Base-by-base conservation (phyloP, 2,329 filamentous ascomycete genomes). In the Orbilia ellipsospora region DNA sequence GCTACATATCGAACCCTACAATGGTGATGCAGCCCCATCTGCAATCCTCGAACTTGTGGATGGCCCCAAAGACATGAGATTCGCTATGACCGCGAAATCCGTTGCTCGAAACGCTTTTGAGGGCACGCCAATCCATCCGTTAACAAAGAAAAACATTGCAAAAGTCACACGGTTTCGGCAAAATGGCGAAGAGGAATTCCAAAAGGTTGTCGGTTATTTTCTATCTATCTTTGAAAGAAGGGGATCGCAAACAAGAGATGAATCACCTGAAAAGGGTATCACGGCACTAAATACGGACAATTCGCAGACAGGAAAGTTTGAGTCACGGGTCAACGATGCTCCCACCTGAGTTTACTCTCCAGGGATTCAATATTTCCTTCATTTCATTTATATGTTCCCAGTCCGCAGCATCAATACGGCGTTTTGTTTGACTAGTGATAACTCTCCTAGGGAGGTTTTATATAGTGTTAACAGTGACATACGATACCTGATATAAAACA, bases 21-120 rank as follows among this genome's bases (percentile, higher is more conserved):
- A 94, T 82, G 87, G 88, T 80, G 94, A 98, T 83, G 93, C 97
- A 84, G 94, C 92, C 7, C 88, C 90, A 77, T 94, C 91, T 40
- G 94, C 95, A 20, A 94, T 99, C 78, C 89, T 99, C 56, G 93
- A 98, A 84, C 88, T 99, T 36, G 94, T 99, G 77, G 95, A 99
- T 83, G 94, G 94, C 42, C 93, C 93, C 40, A 91, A 90, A 82
- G 95, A 99, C 83, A 92, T 97, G 85, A 91, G 94, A 40, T 97
- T 97, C 84, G 92, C 93, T 80, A 90, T 98, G 88, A 97, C 94
- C 1, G 95, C 95, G 26, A 91, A 91, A 79, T 90, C 92, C 0
- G 86, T 98, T 5, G 92, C 92, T 51, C 86, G 89, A 23, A 87
- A 89, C 80, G 83, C 85, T 68, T 80, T 82, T 56, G 82, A 88